Evolutionary conservation across 306 rosid genomes (phyloP), one percentile per base, ranked within the genome.

Genomic region (Sechiopsis laciniata): DNA sequence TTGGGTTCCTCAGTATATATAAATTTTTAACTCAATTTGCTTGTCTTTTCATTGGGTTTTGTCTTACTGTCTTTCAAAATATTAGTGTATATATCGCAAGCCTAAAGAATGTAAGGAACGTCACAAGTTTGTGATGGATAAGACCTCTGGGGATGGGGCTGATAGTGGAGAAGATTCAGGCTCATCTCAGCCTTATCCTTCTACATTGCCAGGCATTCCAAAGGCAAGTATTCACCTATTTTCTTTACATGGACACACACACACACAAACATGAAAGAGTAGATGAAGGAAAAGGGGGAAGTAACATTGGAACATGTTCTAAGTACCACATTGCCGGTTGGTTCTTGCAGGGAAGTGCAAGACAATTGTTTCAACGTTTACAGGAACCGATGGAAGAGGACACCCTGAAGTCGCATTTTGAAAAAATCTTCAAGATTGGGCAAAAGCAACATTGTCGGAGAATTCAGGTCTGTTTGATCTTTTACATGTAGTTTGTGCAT

Each of bases 131-230:
- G 83, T 95, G 55, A 95, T 95, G 97, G 97, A 95, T 72, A 88
- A 83, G 84, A 81, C 80, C 75, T 75, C 91, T 75, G 96, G 95
- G 75, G 99, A 95, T 83, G 97, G 99, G 73, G 97, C 93, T 29
- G 99, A 95, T 65, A 95, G 99, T 78, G 99, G 96, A 62, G 99
- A 95, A 81, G 97, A 95, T 83, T 95, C 99, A 22, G 99, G 97
- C 74, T 89, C 97, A 72, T 91, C 97, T 77, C 99, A 91, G 81
- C 92, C 99, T 73, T 95, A 95, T 86, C 95, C 97, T 16, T 95
- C 95, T 77, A 95, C 99, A 13, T 79, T 95, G 71, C 99, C 96
- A 13, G 99, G 99, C 69, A 95, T 95, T 81, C 99, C 99, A 6
- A 89, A 95, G 99, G 99, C 95, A 89, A 82, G 85, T 66, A 74